A percentile compares a stretch with the other conserved stretches of the same genome.
phyloP scores from a whole-genome alignment of 805 yeast species.

The Hanseniaspora opuntiae region DNA sequence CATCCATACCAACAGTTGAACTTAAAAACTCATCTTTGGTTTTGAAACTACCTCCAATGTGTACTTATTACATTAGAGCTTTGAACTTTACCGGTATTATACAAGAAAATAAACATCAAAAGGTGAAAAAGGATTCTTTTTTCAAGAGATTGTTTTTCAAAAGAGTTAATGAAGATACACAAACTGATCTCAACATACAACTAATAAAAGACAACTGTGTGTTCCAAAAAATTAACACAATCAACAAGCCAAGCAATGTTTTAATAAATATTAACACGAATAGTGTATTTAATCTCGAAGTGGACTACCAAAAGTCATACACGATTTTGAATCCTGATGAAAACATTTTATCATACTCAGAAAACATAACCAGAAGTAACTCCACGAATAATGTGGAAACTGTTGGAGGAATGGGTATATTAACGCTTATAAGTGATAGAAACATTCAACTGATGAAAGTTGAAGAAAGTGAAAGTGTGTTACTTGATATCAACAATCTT shows the following conservation, averaged over 20 bases:
- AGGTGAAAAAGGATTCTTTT: neutral
- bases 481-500: conserved; percentile 18
- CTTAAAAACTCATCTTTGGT: neutral
- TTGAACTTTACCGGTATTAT: conserved; percentile 9
- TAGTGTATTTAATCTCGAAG: neutral
- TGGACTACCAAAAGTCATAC: neutral
- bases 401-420: conserved; percentile 20
- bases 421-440: conserved; percentile 24
- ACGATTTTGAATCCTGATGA: conserved; percentile 13
- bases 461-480: conserved; percentile 17
- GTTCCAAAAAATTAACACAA: conserved; percentile 4
- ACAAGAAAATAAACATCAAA: neutral
- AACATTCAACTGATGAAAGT: conserved; percentile 22
- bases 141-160: neutral
- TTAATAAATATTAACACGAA: conserved; percentile 1
- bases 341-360: conserved; percentile 19
- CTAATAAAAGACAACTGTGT: neutral
- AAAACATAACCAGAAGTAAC: conserved; percentile 15
- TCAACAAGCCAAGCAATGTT: conserved; percentile 3
- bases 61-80: conserved; percentile 6
- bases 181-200: neutral
- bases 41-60: conserved; percentile 4
- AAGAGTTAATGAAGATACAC: neutral
- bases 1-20: neutral
- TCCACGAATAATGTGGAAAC: conserved; percentile 13